Evolutionary conservation across 176 grass and related monocot species (phyloP), one percentile per base, ranked within the genome.

Genomic region (Stipa capillata): DNA sequence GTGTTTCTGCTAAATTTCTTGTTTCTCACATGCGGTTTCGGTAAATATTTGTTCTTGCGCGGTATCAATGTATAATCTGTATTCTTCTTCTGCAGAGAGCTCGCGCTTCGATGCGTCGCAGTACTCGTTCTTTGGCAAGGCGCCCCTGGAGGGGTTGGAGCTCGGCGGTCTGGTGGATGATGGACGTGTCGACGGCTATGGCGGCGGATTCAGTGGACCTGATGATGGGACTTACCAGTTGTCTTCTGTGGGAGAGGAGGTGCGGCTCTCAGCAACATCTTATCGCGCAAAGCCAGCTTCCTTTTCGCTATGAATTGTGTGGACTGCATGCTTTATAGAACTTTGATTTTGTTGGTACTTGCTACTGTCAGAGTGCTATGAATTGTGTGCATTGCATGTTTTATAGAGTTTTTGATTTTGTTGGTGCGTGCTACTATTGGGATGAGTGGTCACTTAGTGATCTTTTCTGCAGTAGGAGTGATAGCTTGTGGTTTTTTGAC

Each of bases 121-220:
- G 83, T 98, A 98, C 34, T 69, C 85, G 29, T 94, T 98, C 72
- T 98, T 94, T 13, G 90, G 90, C 27, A 93, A 94, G 82, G 71
- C 77, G 51, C 37, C 73, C 18, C 74, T 91, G 86, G 90, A 93
- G 58, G 90, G 75, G 23, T 20, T 83, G 76, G 96, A 93, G 45
- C 75, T 99, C 78, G 88, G 92, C 28, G 65, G 81, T 12, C n/a
- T 97, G 43, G 81, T 89, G 77, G 96, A 88, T 34, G 91, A 95
- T 80, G 89, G 67, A 21, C 75, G 68, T 10, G 58, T 62, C 15
- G 71, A 68, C 63, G 35, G 40, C 70, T 86, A 83, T 40, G 72
- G 44, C 69, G 58, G 67, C 13, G 86, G 83, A 33, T 89, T 98
- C 77, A 49, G 65, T 74, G 85, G 59, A 29, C 64, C 51, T 65